Conservation (phyloP, 2,329 filamentous ascomycete genomes). For the Fusarium sp. region DNA sequence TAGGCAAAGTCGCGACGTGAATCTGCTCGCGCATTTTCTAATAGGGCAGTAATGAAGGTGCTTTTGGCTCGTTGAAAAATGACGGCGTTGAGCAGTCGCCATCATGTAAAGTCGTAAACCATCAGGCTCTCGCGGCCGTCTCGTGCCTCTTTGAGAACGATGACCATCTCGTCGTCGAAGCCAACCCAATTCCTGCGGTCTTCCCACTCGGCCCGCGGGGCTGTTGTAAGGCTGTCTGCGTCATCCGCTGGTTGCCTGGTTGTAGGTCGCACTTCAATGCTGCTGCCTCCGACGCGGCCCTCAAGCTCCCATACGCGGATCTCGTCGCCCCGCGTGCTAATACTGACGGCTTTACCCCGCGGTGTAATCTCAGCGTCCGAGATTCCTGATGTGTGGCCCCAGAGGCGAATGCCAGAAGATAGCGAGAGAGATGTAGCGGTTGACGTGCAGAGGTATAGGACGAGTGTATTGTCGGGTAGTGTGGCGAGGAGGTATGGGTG, state of each 20-base stretch:
- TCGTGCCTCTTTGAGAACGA: slow-evolving; percentile 79
- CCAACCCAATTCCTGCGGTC: slow-evolving; percentile 76
- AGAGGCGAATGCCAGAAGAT: slow-evolving; percentile 79
- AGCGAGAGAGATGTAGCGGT: slow-evolving; percentile 75
- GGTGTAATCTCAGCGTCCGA: slow-evolving; percentile 87
- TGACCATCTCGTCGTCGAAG: slow-evolving; percentile 93
- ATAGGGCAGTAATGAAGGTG: not conserved
- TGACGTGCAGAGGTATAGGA: slow-evolving; percentile 84
- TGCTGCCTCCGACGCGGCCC: slow-evolving; percentile 69
- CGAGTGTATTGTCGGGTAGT: slow-evolving; percentile 87
- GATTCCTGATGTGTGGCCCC: slow-evolving; percentile 92
- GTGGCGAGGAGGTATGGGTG: slow-evolving; percentile 90
- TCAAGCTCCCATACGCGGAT: slow-evolving; percentile 92
- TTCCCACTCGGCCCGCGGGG: slow-evolving; percentile 53
- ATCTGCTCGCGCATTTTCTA: slow-evolving; percentile 4
- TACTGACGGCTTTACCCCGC: slow-evolving; percentile 89
- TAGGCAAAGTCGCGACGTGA: slow-evolving; percentile 18
- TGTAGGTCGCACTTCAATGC: slow-evolving; percentile 64
- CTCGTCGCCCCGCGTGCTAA: slow-evolving; percentile 82
- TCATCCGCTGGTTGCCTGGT: slow-evolving; percentile 45
- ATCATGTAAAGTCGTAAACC: slow-evolving; percentile 86
- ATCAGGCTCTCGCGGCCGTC: slow-evolving; percentile 78
- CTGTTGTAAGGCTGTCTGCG: slow-evolving; percentile 29
- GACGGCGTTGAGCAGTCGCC: slow-evolving; percentile 2
- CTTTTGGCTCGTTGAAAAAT: slow-evolving; percentile 10